Evolutionary conservation across 1,139 yeast genomes (phyloP).

Genomic region (Blastobotrys arbuscula): DNA sequence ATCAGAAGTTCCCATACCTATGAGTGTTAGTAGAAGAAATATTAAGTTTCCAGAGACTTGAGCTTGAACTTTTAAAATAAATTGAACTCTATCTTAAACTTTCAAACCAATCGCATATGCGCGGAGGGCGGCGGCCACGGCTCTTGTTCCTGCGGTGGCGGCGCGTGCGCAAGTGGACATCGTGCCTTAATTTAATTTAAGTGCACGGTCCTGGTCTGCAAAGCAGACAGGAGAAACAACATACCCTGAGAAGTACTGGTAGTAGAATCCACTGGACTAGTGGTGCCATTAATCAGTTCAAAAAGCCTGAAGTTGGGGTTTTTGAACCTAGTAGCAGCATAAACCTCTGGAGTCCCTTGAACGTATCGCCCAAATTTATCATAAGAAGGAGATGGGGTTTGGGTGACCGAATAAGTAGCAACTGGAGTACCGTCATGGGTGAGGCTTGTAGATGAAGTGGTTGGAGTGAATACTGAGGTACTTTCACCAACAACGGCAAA

Average conservation of each 20-base stretch:
- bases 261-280: neutral
- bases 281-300: slow-evolving; percentile 1
- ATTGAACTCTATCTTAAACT: neutral
- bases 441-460: neutral
- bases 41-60: too few relatives aligned
- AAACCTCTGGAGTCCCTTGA: neutral
- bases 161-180: neutral
- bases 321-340: neutral
- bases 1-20: too few relatives aligned
- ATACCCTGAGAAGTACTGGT: neutral
- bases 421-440: slow-evolving; percentile 2
- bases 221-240: neutral
- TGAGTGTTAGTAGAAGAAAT: too few relatives aligned
- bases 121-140: neutral
- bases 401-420: neutral
- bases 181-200: neutral
- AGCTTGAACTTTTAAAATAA: neutral
- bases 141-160: neutral
- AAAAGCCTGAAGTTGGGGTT: neutral
- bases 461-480: neutral
- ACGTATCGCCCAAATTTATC: neutral
- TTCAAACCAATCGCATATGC: too few relatives aligned
- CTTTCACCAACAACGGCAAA: neutral
- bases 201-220: neutral
- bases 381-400: neutral